A percentile compares a stretch with the other conserved stretches of the same genome.
Evolutionary conservation across 2,329 filamentous ascomycete genomes (phyloP).

Genomic region (Diplodia scrobiculata): DNA sequence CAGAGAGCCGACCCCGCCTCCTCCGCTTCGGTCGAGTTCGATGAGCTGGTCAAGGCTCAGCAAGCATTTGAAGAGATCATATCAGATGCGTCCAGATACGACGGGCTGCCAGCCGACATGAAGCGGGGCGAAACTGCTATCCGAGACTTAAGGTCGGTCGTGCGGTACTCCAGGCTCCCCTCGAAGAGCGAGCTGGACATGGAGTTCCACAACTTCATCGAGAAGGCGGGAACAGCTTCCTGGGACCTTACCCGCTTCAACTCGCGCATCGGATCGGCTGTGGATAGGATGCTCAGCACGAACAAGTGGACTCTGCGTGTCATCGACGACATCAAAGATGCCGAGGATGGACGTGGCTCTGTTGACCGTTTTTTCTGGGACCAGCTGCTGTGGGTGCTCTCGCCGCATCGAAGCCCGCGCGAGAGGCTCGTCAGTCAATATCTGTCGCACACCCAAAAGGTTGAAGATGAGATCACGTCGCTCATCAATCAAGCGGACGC

Average conservation of each 20-base stretch:
- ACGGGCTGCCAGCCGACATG: constrained; percentile 74
- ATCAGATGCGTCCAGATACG: constrained; percentile 65
- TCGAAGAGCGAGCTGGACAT: constrained; percentile 70
- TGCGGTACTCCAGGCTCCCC: constrained; percentile 69
- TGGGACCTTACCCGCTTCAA: constrained; percentile 74
- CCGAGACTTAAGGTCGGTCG: constrained; percentile 71
- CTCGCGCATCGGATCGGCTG: constrained; percentile 69
- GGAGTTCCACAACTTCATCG: constrained; percentile 76
- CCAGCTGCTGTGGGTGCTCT: constrained; percentile 47
- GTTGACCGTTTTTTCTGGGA: constrained; percentile 43
- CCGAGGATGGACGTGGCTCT: constrained; percentile 37
- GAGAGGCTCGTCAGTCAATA: constrained; percentile 71
- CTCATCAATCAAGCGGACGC: constrained; percentile 72
- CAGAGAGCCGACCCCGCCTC: constrained; percentile 34
- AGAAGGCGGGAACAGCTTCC: constrained; percentile 65
- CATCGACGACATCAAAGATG: constrained; percentile 42
- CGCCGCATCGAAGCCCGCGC: constrained; percentile 32
- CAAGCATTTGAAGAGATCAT: constrained; percentile 75
- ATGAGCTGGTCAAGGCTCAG: constrained; percentile 73
- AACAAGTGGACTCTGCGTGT: constrained; percentile 66
- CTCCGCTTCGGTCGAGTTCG: constrained; percentile 60
- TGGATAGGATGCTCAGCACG: constrained; percentile 73
- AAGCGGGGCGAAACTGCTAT: constrained; percentile 74
- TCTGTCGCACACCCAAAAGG: constrained; percentile 67
- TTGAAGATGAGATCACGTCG: constrained; percentile 67